A percentile compares a stretch with the other conserved stretches of the same genome.
These are phyloP conservation scores for Hyphopichia fennica DNA, from an alignment of 1,139 yeast species.

Conservation along the genomic window DNA sequence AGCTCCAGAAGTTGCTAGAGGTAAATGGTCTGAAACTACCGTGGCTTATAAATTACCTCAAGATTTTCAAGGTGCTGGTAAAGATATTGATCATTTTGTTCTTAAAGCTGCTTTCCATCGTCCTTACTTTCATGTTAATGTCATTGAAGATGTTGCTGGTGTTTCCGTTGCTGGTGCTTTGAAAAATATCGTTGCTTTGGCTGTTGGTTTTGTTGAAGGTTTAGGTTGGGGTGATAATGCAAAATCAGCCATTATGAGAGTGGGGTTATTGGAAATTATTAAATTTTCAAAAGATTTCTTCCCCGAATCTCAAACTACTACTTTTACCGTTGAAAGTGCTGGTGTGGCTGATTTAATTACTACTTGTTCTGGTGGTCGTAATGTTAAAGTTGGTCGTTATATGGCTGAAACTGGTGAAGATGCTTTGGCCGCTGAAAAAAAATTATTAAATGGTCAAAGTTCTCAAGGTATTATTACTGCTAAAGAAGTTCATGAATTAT, in stretches of 20 bases:
- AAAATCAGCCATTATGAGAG: constrained; percentile 92
- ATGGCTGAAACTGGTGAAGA: constrained; percentile 70
- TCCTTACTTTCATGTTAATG: constrained; percentile 92
- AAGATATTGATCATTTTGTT: constrained; percentile 68
- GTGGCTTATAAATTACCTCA: constrained; percentile 78
- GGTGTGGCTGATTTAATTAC: constrained; percentile 98
- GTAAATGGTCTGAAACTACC: constrained; percentile 94
- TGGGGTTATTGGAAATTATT: constrained; percentile 86
- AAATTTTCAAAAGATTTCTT: constrained; percentile 55
- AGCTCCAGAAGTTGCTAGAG: constrained; percentile 92
- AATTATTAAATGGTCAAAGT: constrained; percentile 84
- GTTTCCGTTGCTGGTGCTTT: constrained; percentile 93
- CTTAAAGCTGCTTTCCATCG: constrained; percentile 85
- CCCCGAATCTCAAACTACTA: constrained; percentile 68
- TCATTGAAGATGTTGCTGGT: constrained; percentile 88
- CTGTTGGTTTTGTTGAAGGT: constrained; percentile 95
- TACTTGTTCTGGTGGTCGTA: constrained; percentile 95
- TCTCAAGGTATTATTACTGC: constrained; percentile 93
- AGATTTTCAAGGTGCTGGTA: constrained; percentile 69
- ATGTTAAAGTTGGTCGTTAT: constrained; percentile 81
- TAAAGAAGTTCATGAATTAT: constrained; percentile 84
- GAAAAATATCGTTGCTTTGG: constrained; percentile 89
- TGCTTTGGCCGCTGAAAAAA: constrained; percentile 80
- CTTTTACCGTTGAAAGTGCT: constrained; percentile 89
- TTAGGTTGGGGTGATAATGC: constrained; percentile 98